Evolutionary conservation across 1,139 yeast species (phyloP).

Genomic region (Protomyces inouyei): DNA sequence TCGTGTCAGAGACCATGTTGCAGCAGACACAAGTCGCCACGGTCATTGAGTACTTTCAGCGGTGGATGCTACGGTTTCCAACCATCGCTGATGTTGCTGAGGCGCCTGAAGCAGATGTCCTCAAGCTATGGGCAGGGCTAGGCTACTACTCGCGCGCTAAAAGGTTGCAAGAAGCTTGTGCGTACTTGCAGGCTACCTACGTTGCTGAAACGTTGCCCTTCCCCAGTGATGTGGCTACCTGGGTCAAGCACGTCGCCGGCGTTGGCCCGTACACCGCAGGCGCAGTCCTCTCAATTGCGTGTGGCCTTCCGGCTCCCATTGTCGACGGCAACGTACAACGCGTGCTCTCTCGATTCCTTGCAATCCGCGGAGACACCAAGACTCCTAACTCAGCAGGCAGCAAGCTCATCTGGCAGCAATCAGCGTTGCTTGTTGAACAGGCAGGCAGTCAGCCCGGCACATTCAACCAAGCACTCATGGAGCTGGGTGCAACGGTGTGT

Average conservation of each 20-base stretch:
- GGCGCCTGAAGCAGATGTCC: constrained; percentile 25
- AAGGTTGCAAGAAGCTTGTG: constrained; percentile 26
- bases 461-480: constrained; percentile 30
- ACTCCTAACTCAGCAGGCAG: constrained; percentile 24
- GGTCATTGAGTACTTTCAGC: constrained; percentile 27
- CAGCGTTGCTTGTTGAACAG: constrained; percentile 23
- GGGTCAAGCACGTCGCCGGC: constrained; percentile 30
- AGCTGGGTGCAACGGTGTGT: constrained; percentile 28
- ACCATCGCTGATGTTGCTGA: constrained; percentile 20
- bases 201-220: background rate
- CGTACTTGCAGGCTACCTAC: constrained; percentile 11
- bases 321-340: constrained; percentile 30
- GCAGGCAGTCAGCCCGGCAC: constrained; percentile 20
- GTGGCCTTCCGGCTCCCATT: constrained; percentile 23
- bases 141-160: constrained; percentile 29
- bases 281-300: constrained; percentile 29
- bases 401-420: constrained; percentile 26
- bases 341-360: constrained; percentile 27
- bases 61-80: constrained; percentile 28
- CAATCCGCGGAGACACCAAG: constrained; percentile 26
- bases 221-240: constrained; percentile 24
- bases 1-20: constrained; percentile 30
- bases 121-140: constrained; percentile 30
- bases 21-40: constrained; percentile 31
- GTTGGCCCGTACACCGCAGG: constrained; percentile 31